Evolutionary conservation across 768 basidiomycete genomes (phyloP), one percentile per base, ranked within the genome.

Genomic region (Podaxis sp.): DNA sequence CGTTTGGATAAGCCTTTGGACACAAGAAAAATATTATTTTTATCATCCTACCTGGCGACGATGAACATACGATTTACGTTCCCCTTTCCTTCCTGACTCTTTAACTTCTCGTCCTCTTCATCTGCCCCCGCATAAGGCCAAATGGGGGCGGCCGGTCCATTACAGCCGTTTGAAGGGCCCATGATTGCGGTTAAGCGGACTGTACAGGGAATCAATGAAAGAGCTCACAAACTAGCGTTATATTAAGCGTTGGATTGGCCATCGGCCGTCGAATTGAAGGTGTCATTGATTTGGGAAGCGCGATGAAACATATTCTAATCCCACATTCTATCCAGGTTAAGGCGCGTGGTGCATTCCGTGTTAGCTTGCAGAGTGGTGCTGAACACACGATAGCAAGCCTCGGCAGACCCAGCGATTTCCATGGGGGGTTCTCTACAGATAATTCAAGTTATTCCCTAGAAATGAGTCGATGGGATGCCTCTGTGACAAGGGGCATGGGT

Each of bases 251-350:
- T 61, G 5, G 72, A 73, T 61, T 70, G 64, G 64, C 43, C 70
- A 29, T 56, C 71, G 55, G 72, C 70, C 17, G 55, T 71, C 11
- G 60, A 67, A 4, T 22, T 64, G 15, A 71, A 72, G 55, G 57
- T 63, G 15, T 53, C 50, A 7, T 38, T 63, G 22, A 27, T 63
- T 19, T 63, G 63, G 63, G 17, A 33, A 9, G 29, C 52, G 29
- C 27, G 33, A 47, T 63, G 63, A 57, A 63, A 55, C 19, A 36
- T 15, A 7, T 54, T 27, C 27, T 24, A 24, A 27, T 9, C 12
- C 24, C 24, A 8, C 15, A 6, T 27, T 24, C 12, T 24, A 27
- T 50, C 49, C 11, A 50, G 49, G 49, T 13, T 50, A 8, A 12
- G 24, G 13, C 49, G 25, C 19, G 49, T 50, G 1, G 49, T 50